Base-by-base conservation (phyloP, 2,329 filamentous ascomycete species). In the Xylaria sp. region DNA sequence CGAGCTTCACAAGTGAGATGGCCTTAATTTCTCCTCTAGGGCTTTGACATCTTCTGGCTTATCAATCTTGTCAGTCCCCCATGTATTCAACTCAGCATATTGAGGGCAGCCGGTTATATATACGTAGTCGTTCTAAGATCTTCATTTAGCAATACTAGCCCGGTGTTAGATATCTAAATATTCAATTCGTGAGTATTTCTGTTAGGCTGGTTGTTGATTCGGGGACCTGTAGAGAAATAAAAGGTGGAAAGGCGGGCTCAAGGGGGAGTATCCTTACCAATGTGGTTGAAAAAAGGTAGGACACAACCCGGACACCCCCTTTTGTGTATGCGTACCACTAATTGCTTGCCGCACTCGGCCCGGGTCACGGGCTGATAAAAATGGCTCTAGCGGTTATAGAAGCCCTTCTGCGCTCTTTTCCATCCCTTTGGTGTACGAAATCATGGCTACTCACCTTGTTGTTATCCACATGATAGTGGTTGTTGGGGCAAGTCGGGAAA, bases 321-420 rank as follows among this genome's bases (percentile, higher is more conserved):
- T 21, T 55, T 54, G 35, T 25, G 10, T n/a, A n/a, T 43, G 51
- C n/a, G 55, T 51, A 43, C 27, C 37, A 52, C 60, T 11, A 27
- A 37, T 35, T 38, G 10, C 33, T n/a, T 27, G 23, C 43, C 27
- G 48, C 44, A 38, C 41, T 21, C 29, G 7, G 6, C 38, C 15
- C 15, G n/a, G 29, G 25, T 17, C 11, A 48, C 19, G 15, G 27
- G 23, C 15, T 19, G 6, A 13, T 27, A 49, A 25, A n/a, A n/a
- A n/a, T n/a, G n/a, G n/a, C n/a, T n/a, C n/a, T n/a, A n/a, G n/a
- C n/a, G n/a, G n/a, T n/a, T n/a, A n/a, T n/a, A n/a, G n/a, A n/a
- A n/a, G n/a, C n/a, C n/a, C n/a, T n/a, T n/a, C n/a, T n/a, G n/a
- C n/a, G n/a, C n/a, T n/a, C n/a, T n/a, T n/a, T n/a, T n/a, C n/a